Base-by-base conservation (phyloP, 495 filamentous ascomycete species). In the Neurospora cerealis region DNA sequence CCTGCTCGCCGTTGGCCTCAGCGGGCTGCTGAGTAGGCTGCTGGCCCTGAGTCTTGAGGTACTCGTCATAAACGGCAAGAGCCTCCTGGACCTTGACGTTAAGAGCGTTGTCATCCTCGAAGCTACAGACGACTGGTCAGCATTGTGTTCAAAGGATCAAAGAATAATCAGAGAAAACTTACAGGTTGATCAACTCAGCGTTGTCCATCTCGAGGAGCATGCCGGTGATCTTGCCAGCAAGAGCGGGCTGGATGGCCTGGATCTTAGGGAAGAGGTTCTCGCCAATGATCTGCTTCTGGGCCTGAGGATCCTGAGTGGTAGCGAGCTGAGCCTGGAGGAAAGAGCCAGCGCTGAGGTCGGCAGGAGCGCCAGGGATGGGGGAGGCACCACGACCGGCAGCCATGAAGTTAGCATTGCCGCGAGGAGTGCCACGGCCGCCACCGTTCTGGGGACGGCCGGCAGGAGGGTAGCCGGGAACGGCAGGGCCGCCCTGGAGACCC, bases 141-240 rank as follows among this genome's bases (percentile, higher is more conserved):
- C n/a, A n/a, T n/a, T n/a, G n/a, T n/a, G n/a, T n/a, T n/a, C n/a
- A n/a, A n/a, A n/a, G n/a, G n/a, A n/a, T n/a, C n/a, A n/a, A n/a
- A n/a, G n/a, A n/a, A n/a, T n/a, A n/a, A n/a, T n/a, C 6, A 17
- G 42, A 70, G 40, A 34, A 17, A 39, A 94, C 96, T 93, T 90
- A 99, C 96, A 99, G 88, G 82, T 91, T 92, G 79, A 99, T 84
- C 75, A 99, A 85, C 87, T 99, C 96, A 69, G 85, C 76, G 81
- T 98, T 98, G 75, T 98, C 96, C 96, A 99, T 99, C 88, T 99
- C 96, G 77, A 99, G 81, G 78, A 99, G 90, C 96, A 99, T 99
- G 83, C 96, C 96, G 74, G 96, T 99, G 80, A 99, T 98, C 91
- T 99, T 99, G 77, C 96, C 96, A 75, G 96, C 96, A 74, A 99